Evolutionary conservation across 371 early-diverging fungal genomes (phyloP), one percentile per base, ranked within the genome.

Genomic region (Mucor plumbeus): DNA sequence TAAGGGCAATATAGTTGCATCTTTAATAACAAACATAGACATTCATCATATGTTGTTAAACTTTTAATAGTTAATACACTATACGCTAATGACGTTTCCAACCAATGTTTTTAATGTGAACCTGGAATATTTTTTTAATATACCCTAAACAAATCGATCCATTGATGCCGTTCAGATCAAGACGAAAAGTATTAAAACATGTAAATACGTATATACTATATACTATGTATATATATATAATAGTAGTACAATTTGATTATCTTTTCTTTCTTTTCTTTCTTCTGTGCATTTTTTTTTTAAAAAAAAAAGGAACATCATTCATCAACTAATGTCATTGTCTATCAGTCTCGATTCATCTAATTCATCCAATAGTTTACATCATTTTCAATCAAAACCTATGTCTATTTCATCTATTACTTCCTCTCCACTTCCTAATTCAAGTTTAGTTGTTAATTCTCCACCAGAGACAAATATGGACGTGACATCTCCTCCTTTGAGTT

Each of bases 361-460:
- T 26, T 21, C 63, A 31, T 3, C 50, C 15, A 34, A 33, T 10
- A 57, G 54, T 35, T 15, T 67, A 13, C 26, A 33, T 0, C 60
- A 63, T 33, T 59, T 50, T 59, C 66, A 60, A 34, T 40, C 61
- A 9, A 75, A 67, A 35, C 78, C 75, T 40, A 80, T 80, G 80
- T 75, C 78, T 14, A 80, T 80, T 60, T 80, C 80, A 31, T 68
- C 78, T 33, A 75, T 80, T 44, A 80, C 75, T 26, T 77, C 75
- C 9, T 65, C 79, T 17, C 36, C 72, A 7, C 53, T 48, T 10
- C 59, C 54, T 26, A 50, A 53, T 36, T 50, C 31, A 17, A 58
- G 19, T 38, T 17, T 58, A n/a, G 35, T 35, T 55, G 35, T 35
- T 13, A 55, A 15, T n/a, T 47, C 66, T 8, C 50, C 58, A 21